Evolutionary conservation across 2,329 filamentous ascomycete genomes (phyloP).

Genomic region (Zalaria obscura): DNA sequence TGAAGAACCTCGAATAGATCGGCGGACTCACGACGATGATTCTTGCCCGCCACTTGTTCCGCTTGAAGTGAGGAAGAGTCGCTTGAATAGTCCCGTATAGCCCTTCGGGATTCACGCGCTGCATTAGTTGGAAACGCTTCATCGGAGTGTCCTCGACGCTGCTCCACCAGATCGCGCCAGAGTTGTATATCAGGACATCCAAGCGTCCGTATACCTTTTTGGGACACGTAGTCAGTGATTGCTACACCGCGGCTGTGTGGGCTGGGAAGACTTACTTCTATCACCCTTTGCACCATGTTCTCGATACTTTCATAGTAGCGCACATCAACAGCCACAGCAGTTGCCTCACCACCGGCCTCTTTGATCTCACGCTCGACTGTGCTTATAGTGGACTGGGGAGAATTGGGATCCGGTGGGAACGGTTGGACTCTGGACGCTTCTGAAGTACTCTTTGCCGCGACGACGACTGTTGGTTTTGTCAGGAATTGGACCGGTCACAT

Average conservation of each 20-base stretch:
- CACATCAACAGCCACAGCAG: slow-evolving; percentile 56
- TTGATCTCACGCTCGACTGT: slow-evolving; percentile 65
- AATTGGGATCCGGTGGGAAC: slow-evolving; percentile 68
- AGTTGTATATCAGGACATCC: slow-evolving; percentile 70
- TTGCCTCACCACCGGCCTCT: slow-evolving; percentile 48
- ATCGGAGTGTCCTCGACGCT: slow-evolving; percentile 53
- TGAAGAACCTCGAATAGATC: slow-evolving; percentile 73
- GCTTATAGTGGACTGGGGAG: slow-evolving; percentile 58
- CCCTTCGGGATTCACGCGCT: slow-evolving; percentile 59
- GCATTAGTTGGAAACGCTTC: slow-evolving; percentile 47
- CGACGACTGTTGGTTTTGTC: slow-evolving; percentile 43
- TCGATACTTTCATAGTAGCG: slow-evolving; percentile 49
- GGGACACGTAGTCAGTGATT: not conserved
- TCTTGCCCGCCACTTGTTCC: slow-evolving; percentile 35
- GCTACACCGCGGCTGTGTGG: too few relatives aligned
- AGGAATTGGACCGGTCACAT: not conserved
- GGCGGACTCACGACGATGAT: slow-evolving; percentile 72
- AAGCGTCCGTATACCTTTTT: slow-evolving; percentile 43
- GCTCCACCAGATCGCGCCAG: slow-evolving; percentile 76
- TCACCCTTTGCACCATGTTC: slow-evolving; percentile 42
- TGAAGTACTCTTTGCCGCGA: slow-evolving; percentile 62
- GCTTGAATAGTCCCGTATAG: slow-evolving; percentile 61
- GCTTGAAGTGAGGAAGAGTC: slow-evolving; percentile 49
- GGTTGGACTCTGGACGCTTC: slow-evolving; percentile 41
- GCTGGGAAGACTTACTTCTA: slow-evolving; percentile 29